These are phyloP conservation scores for Penicillium glabrum DNA, from an alignment of 2,329 filamentous ascomycete species.

Conservation along the genomic window DNA sequence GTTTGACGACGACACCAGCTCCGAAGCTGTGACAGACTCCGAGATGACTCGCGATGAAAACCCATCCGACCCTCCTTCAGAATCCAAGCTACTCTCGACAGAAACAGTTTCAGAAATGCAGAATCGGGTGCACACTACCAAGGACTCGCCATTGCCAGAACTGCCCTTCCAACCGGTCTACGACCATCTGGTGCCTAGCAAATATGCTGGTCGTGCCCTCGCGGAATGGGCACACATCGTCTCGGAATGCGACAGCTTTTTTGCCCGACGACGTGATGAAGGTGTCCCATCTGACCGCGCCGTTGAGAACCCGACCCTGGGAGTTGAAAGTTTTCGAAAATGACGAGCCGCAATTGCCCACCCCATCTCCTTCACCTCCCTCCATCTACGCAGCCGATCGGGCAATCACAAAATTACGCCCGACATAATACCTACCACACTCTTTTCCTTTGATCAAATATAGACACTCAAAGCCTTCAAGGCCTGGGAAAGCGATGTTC, in stretches of 20 bases:
- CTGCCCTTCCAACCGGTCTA: constrained; percentile 24
- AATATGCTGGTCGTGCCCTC: constrained; percentile 63
- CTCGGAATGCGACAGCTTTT: constrained; percentile 64
- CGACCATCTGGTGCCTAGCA: constrained; percentile 44
- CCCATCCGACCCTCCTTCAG: not conserved
- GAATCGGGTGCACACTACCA: constrained; percentile 15
- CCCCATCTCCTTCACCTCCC: not conserved
- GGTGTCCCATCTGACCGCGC: constrained; percentile 57
- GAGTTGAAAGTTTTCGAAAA: constrained; percentile 61
- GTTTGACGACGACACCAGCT: constrained; percentile 18
- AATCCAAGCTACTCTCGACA: not conserved
- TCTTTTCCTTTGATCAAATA: constrained; percentile 6
- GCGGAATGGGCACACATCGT: constrained; percentile 65
- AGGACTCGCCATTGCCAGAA: constrained; percentile 18
- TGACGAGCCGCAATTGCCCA: constrained; percentile 10
- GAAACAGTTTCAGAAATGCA: constrained; percentile 5
- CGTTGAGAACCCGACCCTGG: constrained; percentile 63
- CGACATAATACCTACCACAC: not conserved
- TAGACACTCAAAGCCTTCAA: constrained; percentile 12
- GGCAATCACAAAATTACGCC: not conserved
- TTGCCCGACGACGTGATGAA: constrained; percentile 60
- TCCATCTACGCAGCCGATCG: not conserved
- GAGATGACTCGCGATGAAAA: not conserved
- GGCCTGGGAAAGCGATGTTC: constrained; percentile 4
- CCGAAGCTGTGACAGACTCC: constrained; percentile 14